phyloP scores from a whole-genome alignment of 805 yeast genomes.

The Myxozyma neglecta region DNA sequence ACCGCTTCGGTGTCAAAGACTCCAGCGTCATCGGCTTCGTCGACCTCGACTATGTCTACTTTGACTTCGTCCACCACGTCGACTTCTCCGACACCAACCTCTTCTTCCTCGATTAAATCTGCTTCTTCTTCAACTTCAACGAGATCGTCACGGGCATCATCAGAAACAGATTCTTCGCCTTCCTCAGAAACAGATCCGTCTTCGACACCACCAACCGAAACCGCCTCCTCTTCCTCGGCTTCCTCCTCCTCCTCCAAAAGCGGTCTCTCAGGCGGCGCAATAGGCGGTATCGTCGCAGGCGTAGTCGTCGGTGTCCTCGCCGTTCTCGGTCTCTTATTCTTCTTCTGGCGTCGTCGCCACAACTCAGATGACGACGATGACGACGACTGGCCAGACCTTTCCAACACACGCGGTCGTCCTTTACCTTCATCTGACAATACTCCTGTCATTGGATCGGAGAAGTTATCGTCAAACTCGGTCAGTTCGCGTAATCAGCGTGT shows the following conservation, averaged over 20 bases:
- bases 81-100: slow-evolving; percentile 3
- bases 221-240: slow-evolving; percentile 21
- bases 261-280: slow-evolving; percentile 49
- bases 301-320: slow-evolving; percentile 49
- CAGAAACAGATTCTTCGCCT: slow-evolving; percentile 7
- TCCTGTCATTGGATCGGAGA: slow-evolving; percentile 5
- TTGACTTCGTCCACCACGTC: slow-evolving; percentile 32
- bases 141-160: slow-evolving; percentile 27
- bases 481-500: slow-evolving; percentile 23
- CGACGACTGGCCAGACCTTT: slow-evolving; percentile 25
- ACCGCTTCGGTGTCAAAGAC: slow-evolving; percentile 35
- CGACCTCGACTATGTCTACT: slow-evolving; percentile 32
- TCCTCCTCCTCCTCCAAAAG: slow-evolving; percentile 3
- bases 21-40: slow-evolving; percentile 36
- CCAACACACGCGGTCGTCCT: slow-evolving; percentile 6
- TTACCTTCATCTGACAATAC: background rate
- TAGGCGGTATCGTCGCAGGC: slow-evolving; percentile 64
- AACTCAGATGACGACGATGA: slow-evolving; percentile 48
- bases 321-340: slow-evolving; percentile 45
- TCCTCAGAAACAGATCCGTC: slow-evolving; percentile 23
- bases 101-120: slow-evolving; percentile 39
- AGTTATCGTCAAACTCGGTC: slow-evolving; percentile 20
- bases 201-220: background rate
- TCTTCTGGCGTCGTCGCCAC: slow-evolving; percentile 46
- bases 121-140: slow-evolving; percentile 30